These are phyloP conservation scores for Entomortierella parvispora DNA, from an alignment of 192 early-diverging fungal species.

Conservation along the genomic window DNA sequence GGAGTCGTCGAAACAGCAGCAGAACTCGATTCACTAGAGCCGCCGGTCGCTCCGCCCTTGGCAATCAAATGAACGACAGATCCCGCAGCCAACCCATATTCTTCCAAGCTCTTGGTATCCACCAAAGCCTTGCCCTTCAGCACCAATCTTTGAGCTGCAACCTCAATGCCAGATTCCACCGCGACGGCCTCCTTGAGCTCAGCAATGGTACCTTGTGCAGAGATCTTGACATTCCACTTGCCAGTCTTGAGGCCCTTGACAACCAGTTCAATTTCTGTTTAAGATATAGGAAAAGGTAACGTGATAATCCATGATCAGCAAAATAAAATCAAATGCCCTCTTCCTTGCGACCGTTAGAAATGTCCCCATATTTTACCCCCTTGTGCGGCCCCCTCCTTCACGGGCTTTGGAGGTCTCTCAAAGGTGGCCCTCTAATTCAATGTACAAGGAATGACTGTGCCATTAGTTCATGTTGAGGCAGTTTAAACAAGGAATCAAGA, in stretches of 20 bases:
- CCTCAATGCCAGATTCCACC: constrained; percentile 34
- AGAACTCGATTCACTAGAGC: background rate
- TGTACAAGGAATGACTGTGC: background rate
- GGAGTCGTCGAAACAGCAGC: background rate
- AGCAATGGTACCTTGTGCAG: constrained; percentile 54
- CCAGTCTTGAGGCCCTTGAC: constrained; percentile 58
- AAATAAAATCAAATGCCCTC: background rate
- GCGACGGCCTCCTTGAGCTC: no score
- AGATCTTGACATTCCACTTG: constrained; percentile 47
- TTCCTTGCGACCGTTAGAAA: background rate
- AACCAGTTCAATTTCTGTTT: constrained; percentile 51
- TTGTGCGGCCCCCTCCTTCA: constrained; percentile 22
- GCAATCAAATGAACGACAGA: constrained; percentile 61
- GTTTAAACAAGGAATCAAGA: background rate
- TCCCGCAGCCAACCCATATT: constrained; percentile 57
- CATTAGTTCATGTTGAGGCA: no score
- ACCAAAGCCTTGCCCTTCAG: constrained; percentile 68
- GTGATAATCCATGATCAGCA: background rate
- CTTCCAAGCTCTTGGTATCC: constrained; percentile 62
- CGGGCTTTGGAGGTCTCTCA: constrained; percentile 32
- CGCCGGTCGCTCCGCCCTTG: constrained; percentile 39
- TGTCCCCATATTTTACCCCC: constrained; percentile 20
- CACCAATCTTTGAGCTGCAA: constrained; percentile 61
- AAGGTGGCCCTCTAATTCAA: constrained; percentile 33
- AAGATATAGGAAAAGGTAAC: background rate